phyloP scores from a whole-genome alignment of 2,329 filamentous ascomycete species.

The Helicocarpus griseus region DNA sequence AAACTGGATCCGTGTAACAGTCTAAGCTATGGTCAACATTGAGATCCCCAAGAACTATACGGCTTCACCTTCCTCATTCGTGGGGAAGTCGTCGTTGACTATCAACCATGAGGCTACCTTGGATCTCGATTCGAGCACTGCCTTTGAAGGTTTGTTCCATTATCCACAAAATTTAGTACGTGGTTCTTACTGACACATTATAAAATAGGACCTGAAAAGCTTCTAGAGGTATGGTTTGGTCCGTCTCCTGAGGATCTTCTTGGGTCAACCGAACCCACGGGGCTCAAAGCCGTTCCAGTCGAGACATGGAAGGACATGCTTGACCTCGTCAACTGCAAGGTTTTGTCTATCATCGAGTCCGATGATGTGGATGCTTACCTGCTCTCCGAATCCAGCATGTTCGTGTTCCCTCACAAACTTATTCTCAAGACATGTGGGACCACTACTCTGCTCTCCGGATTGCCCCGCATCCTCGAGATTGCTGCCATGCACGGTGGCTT shows the following conservation, averaged over 20 bases:
- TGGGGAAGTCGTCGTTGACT: conserved; percentile 78
- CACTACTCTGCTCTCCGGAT: conserved; percentile 80
- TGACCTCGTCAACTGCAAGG: conserved; percentile 96
- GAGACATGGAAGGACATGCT: conserved; percentile 95
- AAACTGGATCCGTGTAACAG: conserved; percentile 9
- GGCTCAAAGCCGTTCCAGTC: conserved; percentile 73
- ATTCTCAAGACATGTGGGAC: conserved; percentile 98
- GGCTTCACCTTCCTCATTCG: conserved; percentile 65
- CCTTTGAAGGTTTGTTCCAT: conserved; percentile 67
- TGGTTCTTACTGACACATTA: neutral
- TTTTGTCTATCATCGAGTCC: conserved; percentile 85
- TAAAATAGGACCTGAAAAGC: conserved; percentile 73
- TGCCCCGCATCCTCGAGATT: conserved; percentile 86
- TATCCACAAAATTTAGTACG: neutral
- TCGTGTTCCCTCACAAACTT: conserved; percentile 98
- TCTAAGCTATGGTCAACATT: conserved; percentile 70
- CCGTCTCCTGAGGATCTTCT: conserved; percentile 66
- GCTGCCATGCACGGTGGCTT: conserved; percentile 84
- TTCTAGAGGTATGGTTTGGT: conserved; percentile 97
- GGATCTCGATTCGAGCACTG: conserved; percentile 88
- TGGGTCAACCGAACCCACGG: conserved; percentile 58
- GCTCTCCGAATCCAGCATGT: conserved; percentile 98
- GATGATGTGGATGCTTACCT: conserved; percentile 94
- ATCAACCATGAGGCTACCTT: conserved; percentile 94
- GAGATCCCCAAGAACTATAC: conserved; percentile 73